Evolutionary conservation across 805 yeast species (phyloP), one percentile per base, ranked within the genome.

Genomic region (Candida hungchunana): DNA sequence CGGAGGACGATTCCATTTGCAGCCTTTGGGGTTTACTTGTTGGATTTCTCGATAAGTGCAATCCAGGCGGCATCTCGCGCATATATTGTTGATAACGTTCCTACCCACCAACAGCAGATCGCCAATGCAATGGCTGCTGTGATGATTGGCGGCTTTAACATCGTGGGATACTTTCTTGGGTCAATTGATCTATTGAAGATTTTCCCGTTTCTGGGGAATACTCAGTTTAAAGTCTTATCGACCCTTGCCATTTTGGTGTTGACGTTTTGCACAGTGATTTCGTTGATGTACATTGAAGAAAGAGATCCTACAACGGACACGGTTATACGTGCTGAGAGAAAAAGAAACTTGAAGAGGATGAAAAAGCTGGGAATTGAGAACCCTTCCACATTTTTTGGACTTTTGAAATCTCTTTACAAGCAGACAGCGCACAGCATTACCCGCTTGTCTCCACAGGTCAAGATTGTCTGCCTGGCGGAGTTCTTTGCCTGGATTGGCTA

Each of bases 51-150:
- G 6, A 73, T 78, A 24, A 69, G 70, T 39, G 71, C 68, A 3
- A 77, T 78, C 35, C 82, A 77, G 46, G 81, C 83, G 1, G 66
- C 79, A 6, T 59, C 75, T 7, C 62, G 84, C 10, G 82, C 84
- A 0, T 64, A 75, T 26, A 73, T 77, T 20, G 81, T 77, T 16
- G 84, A 77, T 48, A 71, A 73, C 42, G 75, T 76, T 7, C 73
- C 79, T 5, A 63, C 75, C 1, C 55, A 62, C 33, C 82, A 75
- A 44, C 83, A 78, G 46, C 74, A 71, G 36, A 48, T 60, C 5
- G 79, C 81, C 8, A 77, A 77, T 50, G 82, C 81, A 1, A 74
- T 79, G 80, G 83, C 82, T 1, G 80, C 82, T 2, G 58, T 79
- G 32, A 66, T 78, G 76, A 73, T 75, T 33, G 78, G 82, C 0